Evolutionary conservation across 768 basidiomycete species (phyloP).

Genomic region (Kwoniella dejecticola): DNA sequence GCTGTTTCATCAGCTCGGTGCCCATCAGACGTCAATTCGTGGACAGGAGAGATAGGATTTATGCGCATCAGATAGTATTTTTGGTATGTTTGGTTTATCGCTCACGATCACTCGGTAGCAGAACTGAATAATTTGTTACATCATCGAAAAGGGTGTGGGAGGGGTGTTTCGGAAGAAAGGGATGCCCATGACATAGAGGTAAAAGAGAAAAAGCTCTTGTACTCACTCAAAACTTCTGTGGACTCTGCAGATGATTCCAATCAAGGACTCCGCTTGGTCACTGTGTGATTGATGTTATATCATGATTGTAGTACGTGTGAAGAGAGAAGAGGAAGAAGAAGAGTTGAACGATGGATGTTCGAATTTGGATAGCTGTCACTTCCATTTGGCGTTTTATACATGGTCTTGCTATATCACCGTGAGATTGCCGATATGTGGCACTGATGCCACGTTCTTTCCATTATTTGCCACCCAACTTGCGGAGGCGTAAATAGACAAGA

Average conservation of each 20-base stretch:
- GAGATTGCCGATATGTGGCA: conserved; percentile 2
- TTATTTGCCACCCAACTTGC: conserved; percentile 24
- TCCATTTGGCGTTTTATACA: conserved; percentile 9
- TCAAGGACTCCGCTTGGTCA: conserved; percentile 18
- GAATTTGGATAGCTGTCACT: neutral
- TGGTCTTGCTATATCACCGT: neutral
- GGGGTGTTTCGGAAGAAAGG: neutral
- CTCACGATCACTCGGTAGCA: conserved; percentile 54
- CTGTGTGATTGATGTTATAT: neutral
- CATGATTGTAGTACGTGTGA: conserved; percentile 7
- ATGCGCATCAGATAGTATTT: conserved; percentile 43
- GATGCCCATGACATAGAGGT: neutral
- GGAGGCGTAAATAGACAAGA: neutral
- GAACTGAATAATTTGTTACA: conserved; percentile 53
- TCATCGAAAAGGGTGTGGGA: conserved; percentile 32
- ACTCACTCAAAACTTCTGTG: neutral
- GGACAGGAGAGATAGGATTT: neutral
- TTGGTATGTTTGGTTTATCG: conserved; percentile 49
- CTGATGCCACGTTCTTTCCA: neutral
- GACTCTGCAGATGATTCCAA: conserved; percentile 21
- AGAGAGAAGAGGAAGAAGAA: conserved; percentile 8
- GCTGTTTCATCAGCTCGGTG: conserved; percentile 2
- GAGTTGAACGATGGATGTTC: neutral
- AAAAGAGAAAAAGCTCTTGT: conserved; percentile 4
- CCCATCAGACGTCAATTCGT: neutral